Base-by-base conservation (phyloP, 345 rosid species). In the Nephelium lappaceum region DNA sequence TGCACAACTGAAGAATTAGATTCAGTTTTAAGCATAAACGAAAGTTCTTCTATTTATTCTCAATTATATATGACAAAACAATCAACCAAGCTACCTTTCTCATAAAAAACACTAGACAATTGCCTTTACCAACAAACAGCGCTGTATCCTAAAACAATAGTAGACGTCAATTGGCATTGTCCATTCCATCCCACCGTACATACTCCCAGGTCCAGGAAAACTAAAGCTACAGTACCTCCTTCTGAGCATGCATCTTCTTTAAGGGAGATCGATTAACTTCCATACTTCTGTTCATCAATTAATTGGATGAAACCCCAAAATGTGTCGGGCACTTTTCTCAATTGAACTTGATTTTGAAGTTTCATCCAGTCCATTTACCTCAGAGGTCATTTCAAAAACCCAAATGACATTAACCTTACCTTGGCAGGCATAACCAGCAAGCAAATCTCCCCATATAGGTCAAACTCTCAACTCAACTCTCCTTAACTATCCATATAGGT, bases 291-390 rank as follows among this genome's bases (percentile, higher is more conserved):
- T 38, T 58, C 75, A n/a, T 27, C 76, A 39, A 55, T 38, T 57
- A 21, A 72, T 27, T 64, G 15, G 1, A 31, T 15, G 66, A n/a
- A 58, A 0, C 19, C 53, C 31, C 67, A 73, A 58, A 73, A n/a
- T 57, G 12, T 73, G 38, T 38, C 66, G 19, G 19, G 14, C 5
- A 5, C 19, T 55, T 2, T 60, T 39, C 38, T 60, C 53, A 39
- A 58, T 38, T 21, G 67, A 31, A 39, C 23, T 36, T 57, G 9
- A 39, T 41, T 73, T 73, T 73, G 67, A 73, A 23, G 57, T 53
- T 23, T 61, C 39, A 41, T 18, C 38, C 1, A 27, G 39, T 73
- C 16, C 77, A 23, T 43, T 43, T 43, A 45, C 69, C 60, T 5
- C 19, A 19, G 6, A 45, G 4, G 38, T 19, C 19, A 63, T 62